phyloP scores from a whole-genome alignment of 129 eudicot species.

The Escallonia rubra region DNA sequence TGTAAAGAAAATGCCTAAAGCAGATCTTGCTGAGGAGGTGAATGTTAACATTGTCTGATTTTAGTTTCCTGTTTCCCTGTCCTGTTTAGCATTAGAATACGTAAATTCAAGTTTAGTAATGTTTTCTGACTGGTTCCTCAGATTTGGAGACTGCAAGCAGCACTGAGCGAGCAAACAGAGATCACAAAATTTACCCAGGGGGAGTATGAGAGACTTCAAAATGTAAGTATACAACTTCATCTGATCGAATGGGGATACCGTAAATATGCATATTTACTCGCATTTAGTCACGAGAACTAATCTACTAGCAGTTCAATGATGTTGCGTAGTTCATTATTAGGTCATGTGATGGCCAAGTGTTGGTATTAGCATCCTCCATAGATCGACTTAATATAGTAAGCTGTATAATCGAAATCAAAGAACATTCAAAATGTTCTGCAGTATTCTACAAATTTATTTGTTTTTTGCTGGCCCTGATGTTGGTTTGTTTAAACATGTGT shows the following conservation, averaged over 20 bases:
- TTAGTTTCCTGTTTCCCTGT: not conserved
- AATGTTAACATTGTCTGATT: conserved; percentile 1
- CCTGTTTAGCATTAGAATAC: not conserved
- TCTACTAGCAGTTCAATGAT: not conserved
- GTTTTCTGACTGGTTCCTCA: conserved; percentile 12
- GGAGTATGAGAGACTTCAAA: conserved; percentile 81
- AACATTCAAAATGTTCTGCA: too few relatives aligned
- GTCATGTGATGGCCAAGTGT: not conserved
- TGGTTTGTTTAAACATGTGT: too few relatives aligned
- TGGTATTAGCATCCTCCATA: not conserved
- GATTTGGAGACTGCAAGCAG: conserved; percentile 86
- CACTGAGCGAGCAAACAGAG: conserved; percentile 71
- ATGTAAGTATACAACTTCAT: conserved; percentile 34
- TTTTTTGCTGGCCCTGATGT: too few relatives aligned
- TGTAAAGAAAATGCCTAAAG: conserved; percentile 72
- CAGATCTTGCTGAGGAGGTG: conserved; percentile 66
- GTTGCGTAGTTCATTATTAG: not conserved
- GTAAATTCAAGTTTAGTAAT: not conserved
- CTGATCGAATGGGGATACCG: too few relatives aligned
- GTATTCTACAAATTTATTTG: too few relatives aligned
- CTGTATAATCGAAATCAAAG: not conserved
- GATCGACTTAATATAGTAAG: not conserved
- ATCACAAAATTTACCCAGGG: conserved; percentile 63
- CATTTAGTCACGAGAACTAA: not conserved
- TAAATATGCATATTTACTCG: not conserved